phyloP scores from a whole-genome alignment of 1,139 yeast genomes.

The Kodamaea ohmeri region DNA sequence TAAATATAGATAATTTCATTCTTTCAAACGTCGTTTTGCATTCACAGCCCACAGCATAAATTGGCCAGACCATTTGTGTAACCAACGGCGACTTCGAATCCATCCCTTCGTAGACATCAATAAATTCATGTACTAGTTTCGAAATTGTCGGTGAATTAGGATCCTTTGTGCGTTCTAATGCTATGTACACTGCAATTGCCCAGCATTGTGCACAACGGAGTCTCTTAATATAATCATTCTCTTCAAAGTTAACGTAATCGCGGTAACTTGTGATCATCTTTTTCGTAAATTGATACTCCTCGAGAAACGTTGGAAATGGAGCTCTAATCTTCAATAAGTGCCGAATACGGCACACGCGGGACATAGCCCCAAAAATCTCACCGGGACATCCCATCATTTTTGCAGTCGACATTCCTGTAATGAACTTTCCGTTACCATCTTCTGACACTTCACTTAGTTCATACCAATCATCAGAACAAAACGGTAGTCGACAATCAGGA shows the following conservation, averaged over 20 bases:
- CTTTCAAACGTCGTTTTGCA: conserved; percentile 33
- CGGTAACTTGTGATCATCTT: conserved; percentile 37
- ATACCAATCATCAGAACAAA: conserved; percentile 50
- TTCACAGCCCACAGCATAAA: conserved; percentile 46
- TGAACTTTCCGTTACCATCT: neutral
- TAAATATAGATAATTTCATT: conserved; percentile 24
- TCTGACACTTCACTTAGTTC: conserved; percentile 31
- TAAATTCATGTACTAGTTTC: conserved; percentile 42
- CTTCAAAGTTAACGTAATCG: conserved; percentile 38
- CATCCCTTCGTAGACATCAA: conserved; percentile 42
- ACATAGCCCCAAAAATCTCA: conserved; percentile 45
- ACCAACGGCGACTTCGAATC: conserved; percentile 43
- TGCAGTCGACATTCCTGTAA: conserved; percentile 38
- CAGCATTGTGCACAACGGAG: conserved; percentile 54
- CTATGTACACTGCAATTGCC: conserved; percentile 45
- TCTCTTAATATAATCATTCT: conserved; percentile 29
- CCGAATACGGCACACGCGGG: conserved; percentile 41
- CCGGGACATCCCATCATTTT: conserved; percentile 60
- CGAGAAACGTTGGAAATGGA: conserved; percentile 13
- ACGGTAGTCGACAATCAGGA: conserved; percentile 53
- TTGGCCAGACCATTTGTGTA: conserved; percentile 62
- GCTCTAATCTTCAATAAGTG: conserved; percentile 25
- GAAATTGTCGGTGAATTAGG: conserved; percentile 24
- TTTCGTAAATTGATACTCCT: conserved; percentile 29
- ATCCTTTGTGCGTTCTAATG: conserved; percentile 33